Evolutionary conservation across 1,139 yeast genomes (phyloP).

Genomic region (Saccharomyces hybrid): DNA sequence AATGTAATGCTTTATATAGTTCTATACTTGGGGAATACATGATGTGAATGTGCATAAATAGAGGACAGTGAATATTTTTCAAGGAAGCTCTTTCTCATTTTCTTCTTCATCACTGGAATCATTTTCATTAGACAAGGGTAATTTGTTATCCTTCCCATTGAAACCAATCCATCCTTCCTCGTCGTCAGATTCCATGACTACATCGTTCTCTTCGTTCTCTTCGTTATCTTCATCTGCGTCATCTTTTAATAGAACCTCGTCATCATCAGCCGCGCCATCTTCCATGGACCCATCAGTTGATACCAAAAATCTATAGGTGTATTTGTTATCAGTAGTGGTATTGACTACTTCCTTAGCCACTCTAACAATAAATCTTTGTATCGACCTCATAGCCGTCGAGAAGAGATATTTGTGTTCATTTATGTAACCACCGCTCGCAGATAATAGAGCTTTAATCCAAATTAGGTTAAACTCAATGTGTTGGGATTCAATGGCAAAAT

Average conservation of each 20-base stretch:
- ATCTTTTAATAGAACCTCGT: constrained; percentile 4
- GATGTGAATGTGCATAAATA: neutral
- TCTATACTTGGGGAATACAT: constrained; percentile 2
- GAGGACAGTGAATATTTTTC: neutral
- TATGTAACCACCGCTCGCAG: constrained; percentile 72
- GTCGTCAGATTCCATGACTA: constrained; percentile 15
- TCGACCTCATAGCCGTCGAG: constrained; percentile 56
- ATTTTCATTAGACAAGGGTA: constrained; percentile 17
- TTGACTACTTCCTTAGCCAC: constrained; percentile 65
- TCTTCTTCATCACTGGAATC: constrained; percentile 20
- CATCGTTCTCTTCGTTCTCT: constrained; percentile 24
- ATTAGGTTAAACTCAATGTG: constrained; percentile 78
- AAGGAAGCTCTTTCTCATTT: constrained; percentile 5
- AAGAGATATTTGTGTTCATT: constrained; percentile 55
- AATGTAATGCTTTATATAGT: neutral
- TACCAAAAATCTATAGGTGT: constrained; percentile 40
- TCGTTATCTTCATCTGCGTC: constrained; percentile 29
- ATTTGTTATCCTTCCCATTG: constrained; percentile 17
- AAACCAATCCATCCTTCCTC: constrained; percentile 31
- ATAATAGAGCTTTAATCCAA: constrained; percentile 67
- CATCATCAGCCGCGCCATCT: constrained; percentile 17
- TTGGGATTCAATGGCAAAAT: constrained; percentile 61
- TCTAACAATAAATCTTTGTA: constrained; percentile 68
- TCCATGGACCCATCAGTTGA: constrained; percentile 30
- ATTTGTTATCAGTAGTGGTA: constrained; percentile 48